Evolutionary conservation across 202 grass and related monocot genomes (phyloP).

Genomic region (Schoenoplectus triqueter): DNA sequence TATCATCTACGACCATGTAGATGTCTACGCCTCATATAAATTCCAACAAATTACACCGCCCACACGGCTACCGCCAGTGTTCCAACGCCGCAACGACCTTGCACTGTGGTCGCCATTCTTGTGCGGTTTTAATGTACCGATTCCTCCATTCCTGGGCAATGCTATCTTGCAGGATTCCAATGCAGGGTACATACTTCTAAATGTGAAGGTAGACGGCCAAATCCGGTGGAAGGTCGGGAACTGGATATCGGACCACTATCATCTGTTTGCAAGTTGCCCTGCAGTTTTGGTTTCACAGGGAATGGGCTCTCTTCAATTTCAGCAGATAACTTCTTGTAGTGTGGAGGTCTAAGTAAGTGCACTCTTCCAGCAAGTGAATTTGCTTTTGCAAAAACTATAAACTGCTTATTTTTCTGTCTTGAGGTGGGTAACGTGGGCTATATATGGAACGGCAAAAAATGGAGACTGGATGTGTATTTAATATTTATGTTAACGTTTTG

Average conservation of each 20-base stretch:
- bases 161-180: slow-evolving; percentile 50
- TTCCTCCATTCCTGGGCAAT: slow-evolving; percentile 61
- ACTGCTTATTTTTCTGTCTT: not conserved
- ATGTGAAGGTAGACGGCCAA: slow-evolving; percentile 66
- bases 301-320: slow-evolving; percentile 52
- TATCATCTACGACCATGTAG: slow-evolving; percentile 78
- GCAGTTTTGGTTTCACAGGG: slow-evolving; percentile 53
- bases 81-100: slow-evolving; percentile 72
- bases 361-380: not conserved
- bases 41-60: slow-evolving; percentile 77
- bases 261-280: slow-evolving; percentile 74
- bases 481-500: slow-evolving; percentile 16
- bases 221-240: slow-evolving; percentile 77
- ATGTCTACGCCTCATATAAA: slow-evolving; percentile 72
- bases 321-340: slow-evolving; percentile 65
- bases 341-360: slow-evolving; percentile 59
- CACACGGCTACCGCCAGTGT: slow-evolving; percentile 44
- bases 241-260: slow-evolving; percentile 71
- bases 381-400: not conserved
- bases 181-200: slow-evolving; percentile 58
- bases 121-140: slow-evolving; percentile 51
- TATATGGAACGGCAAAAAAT: slow-evolving; percentile 7
- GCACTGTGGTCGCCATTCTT: slow-evolving; percentile 70
- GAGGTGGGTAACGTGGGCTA: not conserved
- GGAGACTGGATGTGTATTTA: slow-evolving; percentile 39